phyloP scores from a whole-genome alignment of 2,329 filamentous ascomycete genomes.

The Colletotrichum sp. region DNA sequence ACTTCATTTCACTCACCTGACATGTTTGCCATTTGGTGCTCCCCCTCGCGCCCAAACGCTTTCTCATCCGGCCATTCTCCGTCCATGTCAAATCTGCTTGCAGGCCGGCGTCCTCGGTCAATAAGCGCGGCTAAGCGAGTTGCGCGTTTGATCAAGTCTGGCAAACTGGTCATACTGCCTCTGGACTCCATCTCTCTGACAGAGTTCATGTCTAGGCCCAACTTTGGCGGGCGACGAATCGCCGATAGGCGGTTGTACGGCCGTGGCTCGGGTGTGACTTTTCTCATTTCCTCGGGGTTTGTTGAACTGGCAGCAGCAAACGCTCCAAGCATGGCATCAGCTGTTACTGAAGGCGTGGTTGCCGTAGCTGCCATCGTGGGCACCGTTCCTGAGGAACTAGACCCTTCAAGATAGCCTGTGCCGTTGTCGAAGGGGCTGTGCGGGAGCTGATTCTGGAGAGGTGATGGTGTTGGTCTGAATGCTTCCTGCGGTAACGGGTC shows the following conservation, averaged over 20 bases:
- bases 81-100: slow-evolving; percentile 58
- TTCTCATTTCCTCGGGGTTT: slow-evolving; percentile 38
- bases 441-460: slow-evolving; percentile 37
- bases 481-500: slow-evolving; percentile 10
- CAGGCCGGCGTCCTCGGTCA: slow-evolving; percentile 75
- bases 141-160: slow-evolving; percentile 88
- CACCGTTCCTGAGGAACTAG: slow-evolving; percentile 50
- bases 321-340: slow-evolving; percentile 54
- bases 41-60: slow-evolving; percentile 38
- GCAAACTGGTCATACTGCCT: slow-evolving; percentile 89
- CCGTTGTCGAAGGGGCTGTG: slow-evolving; percentile 43
- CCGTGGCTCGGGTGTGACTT: slow-evolving; percentile 30
- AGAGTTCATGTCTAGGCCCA: slow-evolving; percentile 74
- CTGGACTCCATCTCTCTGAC: slow-evolving; percentile 82
- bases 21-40: slow-evolving; percentile 46
- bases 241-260: slow-evolving; percentile 56
- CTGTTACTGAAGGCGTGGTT: slow-evolving; percentile 35
- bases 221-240: slow-evolving; percentile 69
- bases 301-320: slow-evolving; percentile 54
- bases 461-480: slow-evolving; percentile 34
- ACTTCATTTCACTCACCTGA: slow-evolving; percentile 7
- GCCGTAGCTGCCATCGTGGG: slow-evolving; percentile 29
- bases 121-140: slow-evolving; percentile 87
- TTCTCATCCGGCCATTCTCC: slow-evolving; percentile 54
- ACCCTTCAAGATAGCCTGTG: slow-evolving; percentile 51